These are phyloP conservation scores for Colletotrichum brevisporum DNA, from an alignment of 2,329 filamentous ascomycete species.

Conservation along the genomic window DNA sequence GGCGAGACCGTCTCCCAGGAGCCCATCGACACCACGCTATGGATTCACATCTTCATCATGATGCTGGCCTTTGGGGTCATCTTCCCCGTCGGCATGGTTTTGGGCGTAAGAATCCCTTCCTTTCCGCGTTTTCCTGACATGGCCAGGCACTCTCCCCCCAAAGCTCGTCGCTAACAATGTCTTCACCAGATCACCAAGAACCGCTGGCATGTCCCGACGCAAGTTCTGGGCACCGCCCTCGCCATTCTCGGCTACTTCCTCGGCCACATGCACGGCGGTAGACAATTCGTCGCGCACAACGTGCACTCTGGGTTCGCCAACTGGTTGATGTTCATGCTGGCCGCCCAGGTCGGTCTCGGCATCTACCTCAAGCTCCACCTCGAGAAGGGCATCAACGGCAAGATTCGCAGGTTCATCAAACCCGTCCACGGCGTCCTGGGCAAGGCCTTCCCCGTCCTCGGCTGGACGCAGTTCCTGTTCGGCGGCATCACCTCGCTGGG, in stretches of 20 bases:
- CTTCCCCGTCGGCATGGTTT: constrained; percentile 95
- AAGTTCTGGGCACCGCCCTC: constrained; percentile 80
- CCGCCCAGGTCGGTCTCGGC: constrained; percentile 83
- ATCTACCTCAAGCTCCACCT: constrained; percentile 92
- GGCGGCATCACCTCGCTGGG: constrained; percentile 93
- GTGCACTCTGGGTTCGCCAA: constrained; percentile 87
- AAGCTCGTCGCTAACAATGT: neutral
- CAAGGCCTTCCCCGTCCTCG: constrained; percentile 86
- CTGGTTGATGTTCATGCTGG: constrained; percentile 83
- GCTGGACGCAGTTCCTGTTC: constrained; percentile 96
- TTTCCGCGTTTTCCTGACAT: too few relatives aligned
- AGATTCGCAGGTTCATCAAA: constrained; percentile 80
- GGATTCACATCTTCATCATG: constrained; percentile 94
- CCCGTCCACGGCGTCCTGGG: constrained; percentile 84
- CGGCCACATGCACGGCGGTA: constrained; percentile 90
- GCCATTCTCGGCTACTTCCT: constrained; percentile 90
- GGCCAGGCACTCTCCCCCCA: too few relatives aligned
- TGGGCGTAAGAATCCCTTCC: constrained; percentile 74
- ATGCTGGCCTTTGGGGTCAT: constrained; percentile 90
- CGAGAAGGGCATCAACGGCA: constrained; percentile 84
- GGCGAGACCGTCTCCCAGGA: constrained; percentile 79
- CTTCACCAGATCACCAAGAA: constrained; percentile 81
- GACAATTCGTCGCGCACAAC: constrained; percentile 83
- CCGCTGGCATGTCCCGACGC: constrained; percentile 93
- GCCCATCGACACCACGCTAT: constrained; percentile 87